phyloP scores from a whole-genome alignment of 2,329 filamentous ascomycete genomes.

The Neonectria punicea region DNA sequence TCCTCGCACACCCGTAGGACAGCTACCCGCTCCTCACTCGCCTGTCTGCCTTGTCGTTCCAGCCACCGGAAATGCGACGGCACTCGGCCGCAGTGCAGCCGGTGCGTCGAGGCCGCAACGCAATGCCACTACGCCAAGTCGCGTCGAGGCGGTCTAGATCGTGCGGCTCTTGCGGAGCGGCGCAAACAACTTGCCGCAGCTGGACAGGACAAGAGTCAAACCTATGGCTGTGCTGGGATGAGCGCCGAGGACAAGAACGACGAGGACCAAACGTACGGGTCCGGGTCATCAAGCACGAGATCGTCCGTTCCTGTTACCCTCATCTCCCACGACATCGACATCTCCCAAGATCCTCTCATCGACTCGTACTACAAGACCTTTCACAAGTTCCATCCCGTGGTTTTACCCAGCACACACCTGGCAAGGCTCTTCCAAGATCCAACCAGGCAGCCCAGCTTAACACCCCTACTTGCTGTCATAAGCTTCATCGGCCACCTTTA shows the following conservation, averaged over 20 bases:
- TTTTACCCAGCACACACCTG: conserved; percentile 37
- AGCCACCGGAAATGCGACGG: conserved; percentile 65
- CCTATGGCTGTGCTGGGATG: too few relatives aligned
- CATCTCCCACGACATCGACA: neutral
- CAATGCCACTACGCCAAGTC: conserved; percentile 63
- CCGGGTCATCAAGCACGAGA: neutral
- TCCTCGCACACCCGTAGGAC: neutral
- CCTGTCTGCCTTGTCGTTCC: conserved; percentile 62
- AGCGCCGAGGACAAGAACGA: neutral
- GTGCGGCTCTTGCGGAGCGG: conserved; percentile 41
- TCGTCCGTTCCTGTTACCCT: neutral
- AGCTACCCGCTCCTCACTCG: conserved; percentile 46
- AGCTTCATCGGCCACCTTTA: conserved; percentile 51
- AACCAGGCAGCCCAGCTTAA: conserved; percentile 19
- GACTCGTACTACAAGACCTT: conserved; percentile 51
- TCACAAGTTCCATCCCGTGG: conserved; percentile 47
- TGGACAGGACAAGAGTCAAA: neutral
- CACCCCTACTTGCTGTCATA: conserved; percentile 42
- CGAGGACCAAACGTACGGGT: neutral
- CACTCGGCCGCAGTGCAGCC: conserved; percentile 56
- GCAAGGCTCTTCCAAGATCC: conserved; percentile 18
- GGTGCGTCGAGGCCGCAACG: conserved; percentile 56
- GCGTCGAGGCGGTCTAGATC: conserved; percentile 56
- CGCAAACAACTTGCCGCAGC: conserved; percentile 42
- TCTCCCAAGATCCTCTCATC: conserved; percentile 40